Evolutionary conservation across 1,284 basidiomycete genomes (phyloP).

Genomic region (Rhodotorula sp.): DNA sequence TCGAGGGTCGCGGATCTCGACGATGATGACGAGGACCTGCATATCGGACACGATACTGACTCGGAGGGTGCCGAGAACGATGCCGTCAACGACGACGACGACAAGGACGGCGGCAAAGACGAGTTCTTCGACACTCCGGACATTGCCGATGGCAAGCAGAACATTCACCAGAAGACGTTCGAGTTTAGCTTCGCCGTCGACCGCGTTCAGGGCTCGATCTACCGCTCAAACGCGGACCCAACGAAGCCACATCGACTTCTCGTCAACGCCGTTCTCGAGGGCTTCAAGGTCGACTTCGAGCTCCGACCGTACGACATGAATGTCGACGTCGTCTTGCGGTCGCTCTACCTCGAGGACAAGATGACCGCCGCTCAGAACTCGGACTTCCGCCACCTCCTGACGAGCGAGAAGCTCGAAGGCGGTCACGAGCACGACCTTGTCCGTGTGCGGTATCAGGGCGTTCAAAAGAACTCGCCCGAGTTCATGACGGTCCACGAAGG

Average conservation of each 20-base stretch:
- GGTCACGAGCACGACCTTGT: conserved; percentile 65
- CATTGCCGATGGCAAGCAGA: conserved; percentile 59
- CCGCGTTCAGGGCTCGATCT: conserved; percentile 77
- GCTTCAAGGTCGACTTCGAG: conserved; percentile 72
- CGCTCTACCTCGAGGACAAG: conserved; percentile 59
- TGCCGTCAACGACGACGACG: conserved; percentile 33
- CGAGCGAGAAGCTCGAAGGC: conserved; percentile 59
- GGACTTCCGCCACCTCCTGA: conserved; percentile 64
- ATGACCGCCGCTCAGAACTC: conserved; percentile 63
- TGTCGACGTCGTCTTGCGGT: conserved; percentile 76
- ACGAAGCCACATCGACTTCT: conserved; percentile 67
- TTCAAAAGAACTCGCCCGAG: conserved; percentile 82
- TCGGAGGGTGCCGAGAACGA: conserved; percentile 18
- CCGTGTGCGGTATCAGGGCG: conserved; percentile 76
- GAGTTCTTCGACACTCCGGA: conserved; percentile 75
- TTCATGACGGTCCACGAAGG: conserved; percentile 79
- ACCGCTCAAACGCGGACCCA: conserved; percentile 58
- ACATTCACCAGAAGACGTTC: conserved; percentile 77
- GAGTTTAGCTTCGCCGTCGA: conserved; percentile 90
- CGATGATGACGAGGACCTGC: conserved; percentile 54
- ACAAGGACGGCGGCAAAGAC: conserved; percentile 54
- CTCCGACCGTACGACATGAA: conserved; percentile 82
- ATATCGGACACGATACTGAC: conserved; percentile 46
- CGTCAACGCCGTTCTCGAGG: conserved; percentile 76
- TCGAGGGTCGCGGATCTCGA: conserved; percentile 51